Evolutionary conservation across 108 stramenopile genomes (phyloP), one percentile per base, ranked within the genome.

Genomic region (Skeletonema tropicum): DNA sequence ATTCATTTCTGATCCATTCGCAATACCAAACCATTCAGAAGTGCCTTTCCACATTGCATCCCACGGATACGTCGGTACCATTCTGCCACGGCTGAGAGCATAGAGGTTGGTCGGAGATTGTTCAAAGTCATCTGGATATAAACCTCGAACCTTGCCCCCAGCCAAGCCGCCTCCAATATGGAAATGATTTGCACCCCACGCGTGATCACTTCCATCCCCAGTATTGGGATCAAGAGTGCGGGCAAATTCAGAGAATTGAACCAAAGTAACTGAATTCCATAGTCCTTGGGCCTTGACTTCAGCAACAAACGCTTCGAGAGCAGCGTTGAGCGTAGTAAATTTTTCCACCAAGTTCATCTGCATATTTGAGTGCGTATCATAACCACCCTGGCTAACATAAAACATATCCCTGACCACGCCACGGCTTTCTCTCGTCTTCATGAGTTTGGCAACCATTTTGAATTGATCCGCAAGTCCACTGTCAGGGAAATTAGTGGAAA

Each of bases 151-250:
- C 42, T 82, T 61, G 6, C 88, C 87, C 17, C 90, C 88, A 17
- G 77, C 75, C 2, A 89, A 79, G 39, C 75, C 61, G 12, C 90
- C 90, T 19, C 88, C 88, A 23, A 86, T 48, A 69, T 83, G 62
- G 58, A 83, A 75, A 55, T 85, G 81, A 68, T 85, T 68, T 10
- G 83, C 87, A 45, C 74, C 79, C 92, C 92, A 93, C 13, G 64
- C 92, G 70, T 93, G 92, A 60, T 94, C 94, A 17, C 62, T 79
- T 13, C 90, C 90, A 33, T 83, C 86, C n/a, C 90, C 88, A 66
- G 65, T 68, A 66, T 94, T 94, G 6, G 81, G 83, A 32, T 90
- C 86, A 26, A 94, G 74, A 36, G 91, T 92, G 0, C 91, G 76
- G 13, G 74, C 86, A 65, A 94, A 94, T 19, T 94, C 92, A 31